Conservation (phyloP, 1,284 basidiomycete genomes). For the Ustilago trichophora region DNA sequence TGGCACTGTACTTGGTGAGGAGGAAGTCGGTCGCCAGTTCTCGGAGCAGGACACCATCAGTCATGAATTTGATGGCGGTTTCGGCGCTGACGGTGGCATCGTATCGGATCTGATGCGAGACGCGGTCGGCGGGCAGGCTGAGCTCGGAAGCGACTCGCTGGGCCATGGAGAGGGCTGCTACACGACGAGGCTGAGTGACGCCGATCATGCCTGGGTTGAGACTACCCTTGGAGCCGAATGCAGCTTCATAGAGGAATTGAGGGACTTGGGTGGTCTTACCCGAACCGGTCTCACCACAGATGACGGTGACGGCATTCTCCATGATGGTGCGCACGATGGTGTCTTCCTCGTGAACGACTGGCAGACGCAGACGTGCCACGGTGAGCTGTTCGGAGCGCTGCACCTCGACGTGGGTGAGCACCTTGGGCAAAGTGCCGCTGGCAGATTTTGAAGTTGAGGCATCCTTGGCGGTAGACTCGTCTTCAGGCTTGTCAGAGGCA, state of each 20-base stretch:
- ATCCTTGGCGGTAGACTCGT: not conserved
- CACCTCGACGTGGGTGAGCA: constrained; percentile 73
- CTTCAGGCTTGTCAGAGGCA: constrained; percentile 5
- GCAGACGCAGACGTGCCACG: constrained; percentile 80
- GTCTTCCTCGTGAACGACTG: constrained; percentile 93
- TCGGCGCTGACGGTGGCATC: constrained; percentile 88
- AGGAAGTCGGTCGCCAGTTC: constrained; percentile 92
- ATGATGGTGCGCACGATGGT: constrained; percentile 90
- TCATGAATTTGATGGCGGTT: constrained; percentile 99
- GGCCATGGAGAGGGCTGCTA: constrained; percentile 96
- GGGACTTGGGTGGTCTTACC: constrained; percentile 99
- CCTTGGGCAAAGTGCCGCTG: not conserved
- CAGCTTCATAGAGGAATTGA: constrained; percentile 92
- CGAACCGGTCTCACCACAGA: constrained; percentile 89
- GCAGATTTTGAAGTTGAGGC: not conserved
- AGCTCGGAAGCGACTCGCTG: constrained; percentile 89
- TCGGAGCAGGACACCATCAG: constrained; percentile 93
- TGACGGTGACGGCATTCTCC: constrained; percentile 79
- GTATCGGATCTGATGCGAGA: constrained; percentile 97
- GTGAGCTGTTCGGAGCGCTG: constrained; percentile 78
- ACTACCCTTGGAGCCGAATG: constrained; percentile 83
- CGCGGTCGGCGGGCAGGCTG: constrained; percentile 78
- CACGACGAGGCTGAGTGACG: constrained; percentile 94
- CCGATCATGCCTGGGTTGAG: constrained; percentile 98
- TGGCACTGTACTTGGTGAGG: constrained; percentile 82